phyloP scores from a whole-genome alignment of 2,329 filamentous ascomycete genomes.

The Juglanconis sp. region DNA sequence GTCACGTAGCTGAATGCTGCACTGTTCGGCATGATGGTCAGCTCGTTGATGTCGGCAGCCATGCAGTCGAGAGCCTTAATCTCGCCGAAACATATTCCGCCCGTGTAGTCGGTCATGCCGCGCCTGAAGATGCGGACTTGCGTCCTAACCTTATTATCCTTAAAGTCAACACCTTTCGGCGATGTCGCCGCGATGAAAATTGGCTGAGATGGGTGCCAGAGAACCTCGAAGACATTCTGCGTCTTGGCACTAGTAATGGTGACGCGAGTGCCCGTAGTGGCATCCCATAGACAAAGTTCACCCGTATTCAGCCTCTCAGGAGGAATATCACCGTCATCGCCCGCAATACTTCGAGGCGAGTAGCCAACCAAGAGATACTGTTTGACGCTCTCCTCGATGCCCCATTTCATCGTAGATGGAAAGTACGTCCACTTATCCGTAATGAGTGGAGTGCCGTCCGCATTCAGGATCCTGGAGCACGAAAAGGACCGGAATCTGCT shows the following conservation, averaged over 20 bases:
- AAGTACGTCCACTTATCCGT: constrained; percentile 58
- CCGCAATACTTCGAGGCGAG: constrained; percentile 53
- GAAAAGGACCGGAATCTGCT: constrained; percentile 39
- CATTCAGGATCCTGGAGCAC: constrained; percentile 33
- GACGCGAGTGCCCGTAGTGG: constrained; percentile 39
- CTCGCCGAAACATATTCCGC: constrained; percentile 37
- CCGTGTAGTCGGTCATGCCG: constrained; percentile 21
- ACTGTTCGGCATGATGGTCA: constrained; percentile 57
- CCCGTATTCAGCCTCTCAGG: constrained; percentile 55
- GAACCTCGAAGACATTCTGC: constrained; percentile 62
- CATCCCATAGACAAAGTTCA: constrained; percentile 60
- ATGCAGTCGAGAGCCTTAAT: constrained; percentile 56
- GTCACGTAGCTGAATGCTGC: constrained; percentile 50
- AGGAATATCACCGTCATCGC: constrained; percentile 56
- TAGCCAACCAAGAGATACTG: constrained; percentile 60
- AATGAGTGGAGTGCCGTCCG: constrained; percentile 27
- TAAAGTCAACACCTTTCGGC: constrained; percentile 42
- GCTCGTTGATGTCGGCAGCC: constrained; percentile 60
- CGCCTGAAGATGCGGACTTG: constrained; percentile 55
- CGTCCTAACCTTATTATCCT: constrained; percentile 42
- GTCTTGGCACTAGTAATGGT: constrained; percentile 48
- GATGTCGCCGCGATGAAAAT: constrained; percentile 58
- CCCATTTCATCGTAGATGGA: constrained; percentile 64
- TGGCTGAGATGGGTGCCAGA: constrained; percentile 56
- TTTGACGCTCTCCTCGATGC: constrained; percentile 38